These are phyloP conservation scores for Mucor circinelloides DNA, from an alignment of 371 early-diverging fungal genomes.

Conservation along the genomic window DNA sequence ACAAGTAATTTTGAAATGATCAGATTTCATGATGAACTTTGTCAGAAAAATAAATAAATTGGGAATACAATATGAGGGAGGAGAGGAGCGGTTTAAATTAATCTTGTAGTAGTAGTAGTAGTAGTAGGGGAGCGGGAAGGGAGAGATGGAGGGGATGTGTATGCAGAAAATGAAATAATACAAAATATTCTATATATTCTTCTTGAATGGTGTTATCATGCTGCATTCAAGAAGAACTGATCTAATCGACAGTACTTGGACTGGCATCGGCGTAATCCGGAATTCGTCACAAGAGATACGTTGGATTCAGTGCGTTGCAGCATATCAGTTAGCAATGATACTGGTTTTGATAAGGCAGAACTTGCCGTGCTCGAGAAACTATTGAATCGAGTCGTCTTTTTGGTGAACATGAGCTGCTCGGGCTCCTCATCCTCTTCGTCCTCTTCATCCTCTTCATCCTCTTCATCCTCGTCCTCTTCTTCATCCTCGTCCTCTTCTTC, in stretches of 20 bases:
- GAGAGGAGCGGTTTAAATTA: neutral
- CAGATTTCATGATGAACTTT: neutral
- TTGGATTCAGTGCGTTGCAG: conserved; percentile 7
- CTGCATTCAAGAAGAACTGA: conserved; percentile 22
- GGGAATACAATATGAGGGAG: neutral
- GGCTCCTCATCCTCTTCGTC: conserved; percentile 6
- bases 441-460: conserved; percentile 8
- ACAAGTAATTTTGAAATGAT: neutral
- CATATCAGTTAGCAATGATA: conserved; percentile 27
- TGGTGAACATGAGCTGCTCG: neutral
- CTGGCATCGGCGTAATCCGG: conserved; percentile 31
- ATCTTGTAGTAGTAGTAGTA: no score
- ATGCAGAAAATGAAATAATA: neutral
- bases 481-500: neutral
- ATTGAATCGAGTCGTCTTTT: neutral
- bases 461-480: neutral
- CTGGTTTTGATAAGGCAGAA: conserved; percentile 15
- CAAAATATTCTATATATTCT: neutral
- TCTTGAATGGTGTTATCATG: neutral
- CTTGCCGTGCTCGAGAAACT: neutral
- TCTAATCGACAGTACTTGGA: conserved; percentile 27
- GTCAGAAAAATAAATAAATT: neutral
- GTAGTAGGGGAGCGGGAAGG: neutral
- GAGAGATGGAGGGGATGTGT: neutral
- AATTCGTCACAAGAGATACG: neutral